phyloP scores from a whole-genome alignment of 768 basidiomycete genomes.

The Lentinus brumalis region DNA sequence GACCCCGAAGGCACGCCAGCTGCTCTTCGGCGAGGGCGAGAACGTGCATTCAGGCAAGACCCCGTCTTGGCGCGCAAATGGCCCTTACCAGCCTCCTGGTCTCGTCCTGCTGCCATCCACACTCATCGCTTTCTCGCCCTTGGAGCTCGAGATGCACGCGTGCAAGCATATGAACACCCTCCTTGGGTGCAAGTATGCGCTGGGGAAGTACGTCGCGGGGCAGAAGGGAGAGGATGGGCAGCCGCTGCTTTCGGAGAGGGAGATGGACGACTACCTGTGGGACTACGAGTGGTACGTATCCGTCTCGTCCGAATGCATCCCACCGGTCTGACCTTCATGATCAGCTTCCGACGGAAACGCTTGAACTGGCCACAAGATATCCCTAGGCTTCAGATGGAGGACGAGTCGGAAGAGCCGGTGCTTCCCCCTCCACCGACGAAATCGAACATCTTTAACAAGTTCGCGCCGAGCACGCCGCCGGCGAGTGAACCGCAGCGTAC shows the following conservation, averaged over 20 bases:
- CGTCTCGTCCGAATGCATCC: too few species aligned
- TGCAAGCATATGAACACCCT: slow-evolving; percentile 69
- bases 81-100: slow-evolving; percentile 58
- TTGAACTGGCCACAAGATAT: slow-evolving; percentile 67
- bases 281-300: slow-evolving; percentile 55
- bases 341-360: slow-evolving; percentile 65
- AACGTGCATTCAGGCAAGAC: not conserved
- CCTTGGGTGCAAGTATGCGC: slow-evolving; percentile 60
- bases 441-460: slow-evolving; percentile 1
- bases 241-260: slow-evolving; percentile 26
- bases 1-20: slow-evolving; percentile 17
- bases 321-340: not conserved
- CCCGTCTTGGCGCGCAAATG: slow-evolving; percentile 9
- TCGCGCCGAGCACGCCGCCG: not conserved
- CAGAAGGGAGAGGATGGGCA: slow-evolving; percentile 25
- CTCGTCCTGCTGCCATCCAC: slow-evolving; percentile 60
- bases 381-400: slow-evolving; percentile 20
- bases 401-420: slow-evolving; percentile 5
- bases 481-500: not conserved
- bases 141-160: slow-evolving; percentile 75
- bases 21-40: slow-evolving; percentile 20
- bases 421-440: not conserved
- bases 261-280: slow-evolving; percentile 46
- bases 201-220: slow-evolving; percentile 50
- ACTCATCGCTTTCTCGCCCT: slow-evolving; percentile 57